phyloP scores from a whole-genome alignment of 352 stramenopile species.

The Pythium utonaiense region DNA sequence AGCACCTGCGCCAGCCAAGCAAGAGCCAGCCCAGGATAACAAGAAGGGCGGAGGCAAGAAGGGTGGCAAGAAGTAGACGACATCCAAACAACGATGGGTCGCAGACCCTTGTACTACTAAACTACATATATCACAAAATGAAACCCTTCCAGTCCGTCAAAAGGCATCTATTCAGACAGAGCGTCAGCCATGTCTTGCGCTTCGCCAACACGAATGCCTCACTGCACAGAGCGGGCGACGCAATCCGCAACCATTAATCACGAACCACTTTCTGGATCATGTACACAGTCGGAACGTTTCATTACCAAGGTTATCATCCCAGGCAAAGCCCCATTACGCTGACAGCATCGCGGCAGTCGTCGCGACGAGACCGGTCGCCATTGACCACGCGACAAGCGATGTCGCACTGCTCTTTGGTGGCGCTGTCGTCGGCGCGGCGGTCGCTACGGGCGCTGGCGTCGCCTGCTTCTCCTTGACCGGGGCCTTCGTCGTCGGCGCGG shows the following conservation, averaged over 20 bases:
- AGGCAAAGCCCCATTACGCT: not conserved
- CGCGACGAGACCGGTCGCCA: not conserved
- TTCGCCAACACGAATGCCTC: too few species aligned
- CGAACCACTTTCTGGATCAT: too few species aligned
- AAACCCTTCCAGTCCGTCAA: too few species aligned
- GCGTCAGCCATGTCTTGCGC: too few species aligned
- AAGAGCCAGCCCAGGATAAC: not conserved
- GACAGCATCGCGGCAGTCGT: not conserved
- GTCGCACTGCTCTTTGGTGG: not conserved
- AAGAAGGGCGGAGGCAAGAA: slow-evolving; percentile 17
- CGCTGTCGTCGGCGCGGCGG: not conserved
- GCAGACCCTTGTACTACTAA: too few species aligned
- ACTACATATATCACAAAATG: too few species aligned
- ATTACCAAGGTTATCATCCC: too few species aligned
- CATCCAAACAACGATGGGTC: not conserved
- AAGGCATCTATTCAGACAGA: too few species aligned
- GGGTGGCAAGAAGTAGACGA: slow-evolving; percentile 1
- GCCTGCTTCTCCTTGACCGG: not conserved
- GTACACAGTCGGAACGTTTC: too few species aligned
- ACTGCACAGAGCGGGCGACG: too few species aligned
- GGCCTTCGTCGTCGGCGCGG: not conserved
- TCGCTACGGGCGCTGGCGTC: not conserved
- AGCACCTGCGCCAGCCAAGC: not conserved
- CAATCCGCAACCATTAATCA: too few species aligned
- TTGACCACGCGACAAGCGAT: not conserved